phyloP scores from a whole-genome alignment of 306 rosid genomes.

The Morella rubra region DNA sequence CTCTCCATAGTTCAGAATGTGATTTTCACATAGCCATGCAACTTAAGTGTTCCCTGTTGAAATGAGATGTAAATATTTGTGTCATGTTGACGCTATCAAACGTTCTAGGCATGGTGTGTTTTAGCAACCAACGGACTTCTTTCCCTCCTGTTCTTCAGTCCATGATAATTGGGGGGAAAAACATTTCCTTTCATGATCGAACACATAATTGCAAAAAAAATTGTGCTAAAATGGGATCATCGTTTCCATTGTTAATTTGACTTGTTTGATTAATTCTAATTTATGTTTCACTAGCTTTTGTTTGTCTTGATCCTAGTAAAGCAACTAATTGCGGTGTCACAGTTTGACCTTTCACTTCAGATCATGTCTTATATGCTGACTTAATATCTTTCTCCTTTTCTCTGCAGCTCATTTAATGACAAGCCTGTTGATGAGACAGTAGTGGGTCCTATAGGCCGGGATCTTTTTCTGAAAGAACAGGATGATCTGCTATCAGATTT shows the following conservation, averaged over 20 bases:
- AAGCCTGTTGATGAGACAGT: conserved; percentile 58
- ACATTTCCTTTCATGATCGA: not conserved
- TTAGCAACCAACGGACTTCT: not conserved
- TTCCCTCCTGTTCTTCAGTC: too few species aligned
- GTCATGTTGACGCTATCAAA: not conserved
- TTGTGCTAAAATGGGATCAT: not conserved
- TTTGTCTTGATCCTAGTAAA: not conserved
- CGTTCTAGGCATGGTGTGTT: not conserved
- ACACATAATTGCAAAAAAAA: not conserved
- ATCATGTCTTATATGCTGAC: conserved; percentile 11
- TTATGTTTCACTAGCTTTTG: not conserved
- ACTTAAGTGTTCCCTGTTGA: not conserved
- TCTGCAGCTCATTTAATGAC: conserved; percentile 75
- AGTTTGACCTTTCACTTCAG: not conserved
- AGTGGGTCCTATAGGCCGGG: conserved; percentile 61
- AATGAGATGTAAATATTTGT: not conserved
- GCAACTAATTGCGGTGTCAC: not conserved
- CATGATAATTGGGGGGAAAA: not conserved
- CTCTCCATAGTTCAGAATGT: not conserved
- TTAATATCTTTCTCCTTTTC: conserved; percentile 7
- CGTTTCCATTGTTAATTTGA: not conserved
- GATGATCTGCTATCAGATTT: conserved; percentile 73
- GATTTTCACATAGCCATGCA: not conserved
- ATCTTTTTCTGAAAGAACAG: conserved; percentile 86
- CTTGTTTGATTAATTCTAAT: not conserved